A percentile compares a stretch with the other conserved stretches of the same genome.
These are phyloP conservation scores for Rhododendron henanense DNA, from an alignment of 148 eudicot species.

Conservation along the genomic window DNA sequence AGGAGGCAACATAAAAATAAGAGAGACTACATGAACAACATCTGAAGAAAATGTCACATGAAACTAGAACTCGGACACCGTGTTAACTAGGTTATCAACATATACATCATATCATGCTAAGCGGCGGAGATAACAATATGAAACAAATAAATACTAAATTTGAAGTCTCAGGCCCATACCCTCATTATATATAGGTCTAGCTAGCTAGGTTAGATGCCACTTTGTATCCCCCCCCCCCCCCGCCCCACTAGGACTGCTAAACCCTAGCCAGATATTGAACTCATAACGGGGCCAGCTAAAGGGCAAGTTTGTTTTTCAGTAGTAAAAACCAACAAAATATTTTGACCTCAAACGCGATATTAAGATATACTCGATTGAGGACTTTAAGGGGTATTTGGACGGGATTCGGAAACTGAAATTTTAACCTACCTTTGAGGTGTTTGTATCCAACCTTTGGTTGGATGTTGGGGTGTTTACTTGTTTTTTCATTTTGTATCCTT, in stretches of 20 bases:
- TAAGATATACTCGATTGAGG: too few relatives aligned
- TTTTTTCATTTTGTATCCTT: too few relatives aligned
- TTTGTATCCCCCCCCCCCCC: not conserved
- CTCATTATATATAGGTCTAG: not conserved
- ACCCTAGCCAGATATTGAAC: not conserved
- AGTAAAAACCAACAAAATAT: not conserved
- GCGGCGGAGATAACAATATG: not conserved
- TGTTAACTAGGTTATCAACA: not conserved
- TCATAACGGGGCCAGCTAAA: not conserved
- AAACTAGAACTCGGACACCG: not conserved
- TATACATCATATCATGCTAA: not conserved
- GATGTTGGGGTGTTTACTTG: too few relatives aligned
- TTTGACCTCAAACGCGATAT: too few relatives aligned
- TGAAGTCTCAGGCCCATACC: not conserved
- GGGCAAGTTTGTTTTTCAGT: not conserved
- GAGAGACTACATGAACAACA: not conserved
- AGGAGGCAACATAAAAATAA: constrained; percentile 6
- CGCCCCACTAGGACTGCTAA: not conserved
- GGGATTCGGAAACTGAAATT: too few relatives aligned
- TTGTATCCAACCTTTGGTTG: too few relatives aligned
- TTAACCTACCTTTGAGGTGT: too few relatives aligned
- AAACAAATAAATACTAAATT: too few relatives aligned
- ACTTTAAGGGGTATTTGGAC: too few relatives aligned
- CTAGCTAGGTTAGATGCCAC: not conserved
- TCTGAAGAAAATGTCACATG: too few relatives aligned